Evolutionary conservation across 176 grass and related monocot genomes (phyloP), one percentile per base, ranked within the genome.

Genomic region (Areca catechu): DNA sequence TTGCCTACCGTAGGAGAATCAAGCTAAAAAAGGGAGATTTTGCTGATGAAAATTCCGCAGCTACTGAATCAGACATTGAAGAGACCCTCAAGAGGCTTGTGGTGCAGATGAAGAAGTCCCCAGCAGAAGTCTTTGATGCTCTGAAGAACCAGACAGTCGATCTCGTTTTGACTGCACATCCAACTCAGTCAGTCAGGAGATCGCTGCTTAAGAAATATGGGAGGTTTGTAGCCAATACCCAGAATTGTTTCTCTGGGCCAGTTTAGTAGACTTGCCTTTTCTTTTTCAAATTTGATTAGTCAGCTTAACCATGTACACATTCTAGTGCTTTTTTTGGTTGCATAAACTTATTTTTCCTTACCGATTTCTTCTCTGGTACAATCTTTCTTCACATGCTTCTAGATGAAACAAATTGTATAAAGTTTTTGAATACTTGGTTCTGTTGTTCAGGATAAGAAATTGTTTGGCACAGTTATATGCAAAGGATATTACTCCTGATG

Each of bases 11-110:
- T 23, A 89, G 85, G 63, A 89, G 82, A 28, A 83, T 77, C 61
- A 89, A 95, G 72, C 76, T 95, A 18, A 95, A 95, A 51, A 95
- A 86, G 51, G 85, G 90, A 50, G 90, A 86, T 71, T 95, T 95
- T 80, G 76, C 52, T 74, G 90, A 95, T 66, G 90, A 95, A 52
- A 89, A 86, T 48, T 95, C 90, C 17, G 90, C 90, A 14, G 73
- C 66, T 68, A 95, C 90, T 52, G 90, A 95, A 71, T 95, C 90
- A 22, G 85, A 89, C 60, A 83, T 95, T 3, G 90, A 95, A 65
- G 90, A 95, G 66, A 95, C 90, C 24, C 43, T 89, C 24, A 95
- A 95, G 67, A 74, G 82, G 54, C 82, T 95, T 2, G 82, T 95
- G 34, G 25, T 49, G 61, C 72, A 95, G 71, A 57, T 89, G 23